Conservation (phyloP, 768 basidiomycete genomes). For the Hypholoma fasciculare region DNA sequence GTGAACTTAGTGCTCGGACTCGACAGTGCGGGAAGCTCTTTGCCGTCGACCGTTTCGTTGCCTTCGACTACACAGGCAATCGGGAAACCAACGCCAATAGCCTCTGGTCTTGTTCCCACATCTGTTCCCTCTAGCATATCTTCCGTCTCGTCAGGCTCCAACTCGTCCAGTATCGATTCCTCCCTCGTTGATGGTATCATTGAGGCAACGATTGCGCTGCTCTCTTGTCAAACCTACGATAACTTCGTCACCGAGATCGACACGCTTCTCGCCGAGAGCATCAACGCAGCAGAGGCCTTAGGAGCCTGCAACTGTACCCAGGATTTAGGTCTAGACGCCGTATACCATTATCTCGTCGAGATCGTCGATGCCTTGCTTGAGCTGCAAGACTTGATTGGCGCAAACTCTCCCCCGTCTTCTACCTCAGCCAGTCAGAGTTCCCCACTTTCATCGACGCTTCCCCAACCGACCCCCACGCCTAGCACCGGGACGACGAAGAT, state of each 20-base stretch:
- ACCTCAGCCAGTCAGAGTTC: background rate
- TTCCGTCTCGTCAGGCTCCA: background rate
- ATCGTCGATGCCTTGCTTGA: slow-evolving; percentile 10
- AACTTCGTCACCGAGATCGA: background rate
- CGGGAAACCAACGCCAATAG: background rate
- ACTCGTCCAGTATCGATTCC: background rate
- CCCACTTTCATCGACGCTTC: background rate
- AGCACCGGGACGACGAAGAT: background rate
- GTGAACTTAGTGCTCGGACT: slow-evolving; percentile 16
- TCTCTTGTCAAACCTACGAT: background rate
- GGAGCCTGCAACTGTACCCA: background rate
- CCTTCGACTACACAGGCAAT: background rate
- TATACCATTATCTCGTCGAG: background rate
- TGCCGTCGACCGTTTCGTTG: background rate
- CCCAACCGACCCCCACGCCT: background rate
- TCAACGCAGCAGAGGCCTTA: background rate
- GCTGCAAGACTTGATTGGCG: slow-evolving; percentile 11
- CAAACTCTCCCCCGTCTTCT: background rate
- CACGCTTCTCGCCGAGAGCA: background rate
- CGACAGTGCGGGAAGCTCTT: background rate
- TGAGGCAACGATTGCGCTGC: slow-evolving; percentile 10
- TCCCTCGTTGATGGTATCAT: slow-evolving; percentile 9
- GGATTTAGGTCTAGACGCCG: background rate
- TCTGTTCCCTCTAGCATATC: background rate
- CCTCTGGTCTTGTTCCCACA: background rate